phyloP scores from a whole-genome alignment of 2,329 filamentous ascomycete species.

The Periglandula ipomoeae region DNA sequence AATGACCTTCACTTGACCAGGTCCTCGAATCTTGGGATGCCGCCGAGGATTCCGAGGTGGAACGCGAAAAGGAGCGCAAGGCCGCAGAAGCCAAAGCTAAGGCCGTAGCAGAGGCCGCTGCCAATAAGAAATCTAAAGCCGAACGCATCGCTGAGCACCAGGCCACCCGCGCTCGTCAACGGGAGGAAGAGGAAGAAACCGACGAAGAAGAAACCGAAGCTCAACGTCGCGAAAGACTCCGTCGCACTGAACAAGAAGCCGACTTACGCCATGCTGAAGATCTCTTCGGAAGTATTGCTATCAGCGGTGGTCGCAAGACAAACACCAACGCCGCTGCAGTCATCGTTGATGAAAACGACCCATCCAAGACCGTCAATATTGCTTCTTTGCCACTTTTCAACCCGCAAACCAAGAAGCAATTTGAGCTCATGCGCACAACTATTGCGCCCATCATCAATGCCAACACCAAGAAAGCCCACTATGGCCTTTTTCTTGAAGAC shows the following conservation, averaged over 20 bases:
- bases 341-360: constrained; percentile 61
- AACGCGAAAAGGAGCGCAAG: constrained; percentile 90
- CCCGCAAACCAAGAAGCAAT: constrained; percentile 78
- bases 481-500: constrained; percentile 81
- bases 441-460: constrained; percentile 68
- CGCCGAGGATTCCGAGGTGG: constrained; percentile 91
- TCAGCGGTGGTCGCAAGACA: constrained; percentile 56
- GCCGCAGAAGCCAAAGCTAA: constrained; percentile 79
- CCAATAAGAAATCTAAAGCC: constrained; percentile 82
- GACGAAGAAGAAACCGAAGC: constrained; percentile 65
- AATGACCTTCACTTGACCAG: constrained; percentile 31
- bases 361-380: constrained; percentile 73
- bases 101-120: constrained; percentile 77
- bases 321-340: constrained; percentile 57
- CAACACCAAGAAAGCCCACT: constrained; percentile 83
- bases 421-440: constrained; percentile 66
- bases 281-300: constrained; percentile 70
- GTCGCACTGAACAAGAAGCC: constrained; percentile 72
- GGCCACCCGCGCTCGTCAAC: constrained; percentile 46
- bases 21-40: constrained; percentile 96
- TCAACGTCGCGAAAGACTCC: constrained; percentile 64
- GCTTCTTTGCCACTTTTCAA: constrained; percentile 76
- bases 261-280: constrained; percentile 88
- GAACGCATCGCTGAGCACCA: constrained; percentile 78
- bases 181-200: constrained; percentile 45